Base-by-base conservation (phyloP, 345 rosid genomes). In the Murraya koenigii region DNA sequence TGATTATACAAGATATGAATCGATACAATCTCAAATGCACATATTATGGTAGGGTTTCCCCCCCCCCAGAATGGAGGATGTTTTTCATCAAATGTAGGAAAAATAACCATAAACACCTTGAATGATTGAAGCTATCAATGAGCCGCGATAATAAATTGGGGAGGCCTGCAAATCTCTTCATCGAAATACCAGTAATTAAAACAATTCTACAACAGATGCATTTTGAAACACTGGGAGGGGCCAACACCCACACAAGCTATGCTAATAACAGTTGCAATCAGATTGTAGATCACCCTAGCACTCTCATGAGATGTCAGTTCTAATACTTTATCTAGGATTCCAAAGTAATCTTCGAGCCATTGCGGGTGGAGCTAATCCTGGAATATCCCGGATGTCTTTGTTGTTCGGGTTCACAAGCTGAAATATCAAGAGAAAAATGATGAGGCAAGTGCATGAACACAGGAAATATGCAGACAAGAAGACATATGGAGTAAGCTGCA, bases 331-430 rank as follows among this genome's bases (percentile, higher is more conserved):
- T 66, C 84, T 78, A 69, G 79, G 78, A 80, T 72, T 75, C 96
- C 92, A 93, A 78, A 95, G 98, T 75, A 95, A 85, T 79, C 87
- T 90, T 58, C 99, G 88, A 71, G 77, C 74, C 87, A 84, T 88
- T 15, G 91, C 97, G 64, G 99, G 99, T 55, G 99, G 98, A 14
- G 97, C 98, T 82, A 96, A 65, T 49, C 98, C 99, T 1, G 99
- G 97, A 78, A 96, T 90, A 80, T 84, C 92, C 8, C 89, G 91
- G 79, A 94, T 91, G 84, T 92, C 95, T 80, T 92, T 94, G 91
- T 94, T 94, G 77, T 85, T 87, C 25, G 99, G 99, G 86, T 91
- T 82, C 85, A 92, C 97, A 66, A 96, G 81, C 99, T 96, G 91
- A 36, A 66, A 52, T 1, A 22, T 35, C 61, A 54, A 33, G 17